Evolutionary conservation across 1,284 basidiomycete species (phyloP), one percentile per base, ranked within the genome.

Genomic region (Neolentinus lepideus): DNA sequence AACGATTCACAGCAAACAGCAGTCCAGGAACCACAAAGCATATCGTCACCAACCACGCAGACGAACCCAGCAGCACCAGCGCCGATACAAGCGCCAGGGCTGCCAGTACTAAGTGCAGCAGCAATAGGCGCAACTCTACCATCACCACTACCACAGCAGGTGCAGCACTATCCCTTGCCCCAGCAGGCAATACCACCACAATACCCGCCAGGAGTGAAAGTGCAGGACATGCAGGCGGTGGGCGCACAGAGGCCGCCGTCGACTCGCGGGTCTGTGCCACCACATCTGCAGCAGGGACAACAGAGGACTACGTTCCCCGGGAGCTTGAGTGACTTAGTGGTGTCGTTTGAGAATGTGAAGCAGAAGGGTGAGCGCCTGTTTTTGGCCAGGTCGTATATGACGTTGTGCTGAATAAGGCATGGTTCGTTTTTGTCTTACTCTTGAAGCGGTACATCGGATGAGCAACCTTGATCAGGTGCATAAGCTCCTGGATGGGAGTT

Each of bases 321-420:
- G 47, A 91, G 90, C 47, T 69, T 99, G 64, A 92, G 93, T 16
- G 95, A 98, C 68, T 78, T 99, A 54, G 95, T 98, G 45, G 85
- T 90, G 31, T 95, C 92, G 51, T 99, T 98, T 67, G 96, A 98
- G 73, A 90, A 83, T 51, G 94, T 93, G 60, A 99, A 96, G 72
- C 93, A 95, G 74, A 94, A 96, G 69, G 92, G 92, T 92, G 63
- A 59, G 80, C 74, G 33, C 38, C 21, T 54, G 46, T 52, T 25
- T 22, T 46, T 53, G 10, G 19, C 10, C n/a, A n/a, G n/a, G n/a
- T n/a, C n/a, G 29, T 19, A 9, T 3, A 26, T n/a, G 24, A 2
- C 25, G 33, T 52, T 38, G 55, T 14, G 33, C 51, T 25, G 22
- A 25, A 54, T 48, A 54, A 38, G 54, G 53, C 26, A 26, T 50